Evolutionary conservation across 768 basidiomycete species (phyloP), one percentile per base, ranked within the genome.

Genomic region (Amanita pallidorosea): DNA sequence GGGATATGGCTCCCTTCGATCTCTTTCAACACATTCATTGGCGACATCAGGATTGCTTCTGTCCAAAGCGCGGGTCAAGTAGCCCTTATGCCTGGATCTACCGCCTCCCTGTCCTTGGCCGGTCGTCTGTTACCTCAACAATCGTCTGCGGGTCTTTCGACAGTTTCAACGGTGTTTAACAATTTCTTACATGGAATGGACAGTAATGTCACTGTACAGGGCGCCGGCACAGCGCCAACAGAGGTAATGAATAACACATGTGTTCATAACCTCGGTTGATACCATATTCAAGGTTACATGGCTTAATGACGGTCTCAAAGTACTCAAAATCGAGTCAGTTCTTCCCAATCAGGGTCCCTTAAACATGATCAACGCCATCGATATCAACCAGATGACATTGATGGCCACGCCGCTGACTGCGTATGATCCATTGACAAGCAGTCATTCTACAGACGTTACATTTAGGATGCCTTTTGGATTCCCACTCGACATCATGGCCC

Each of bases 381-480:
- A 60, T 44, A 68, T 88, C 36, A 77, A 81, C 52, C 66, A 84
- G 56, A 65, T 85, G 54, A 67, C 74, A 35, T 63, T 88, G 38
- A 55, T 76, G 53, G 86, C 87, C 62, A 76, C 79, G 0, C 60
- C 73, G 49, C 63, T 64, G n/a, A 74, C 76, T 0, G 74, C 81
- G 13, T 87, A 78, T 55, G 63, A 60, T 43, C 85, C 85, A 4
- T 53, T 67, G 12, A 75, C 83, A 17, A 75, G 79, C 50, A 84
- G 79, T 55, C 70, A 73, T 49, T 71, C 73, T 33, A 80, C 83
- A 1, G 74, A 75, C 17, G 81, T 81, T 0, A 70, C 76, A 0
- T 88, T 88, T 64, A 73, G 72, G 13, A 65, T 87, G 1, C 85
- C 84, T 2, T 87, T 87, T 56, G 71, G 63, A 13, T 86, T 88